Evolutionary conservation across 305 asterid genomes (phyloP).

Genomic region (Coffea humblotiana): DNA sequence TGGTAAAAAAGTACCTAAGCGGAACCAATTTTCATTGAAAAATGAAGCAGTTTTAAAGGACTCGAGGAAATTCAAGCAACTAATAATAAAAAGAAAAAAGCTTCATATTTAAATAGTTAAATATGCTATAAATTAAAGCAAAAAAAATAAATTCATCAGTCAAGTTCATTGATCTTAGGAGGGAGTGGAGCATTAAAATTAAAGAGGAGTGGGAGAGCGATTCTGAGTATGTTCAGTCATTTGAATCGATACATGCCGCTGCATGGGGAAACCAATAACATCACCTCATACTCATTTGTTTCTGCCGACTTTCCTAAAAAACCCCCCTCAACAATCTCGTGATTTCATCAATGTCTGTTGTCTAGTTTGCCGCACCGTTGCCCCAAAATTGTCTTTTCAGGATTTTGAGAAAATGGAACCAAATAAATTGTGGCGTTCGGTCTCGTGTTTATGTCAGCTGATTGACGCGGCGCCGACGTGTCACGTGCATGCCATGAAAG

Average conservation of each 20-base stretch:
- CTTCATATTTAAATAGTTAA: neutral
- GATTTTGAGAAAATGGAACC: neutral
- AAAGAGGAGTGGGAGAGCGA: neutral
- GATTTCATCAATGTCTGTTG: neutral
- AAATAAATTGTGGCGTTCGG: neutral
- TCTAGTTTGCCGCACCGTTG: neutral
- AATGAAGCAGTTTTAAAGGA: too few relatives aligned
- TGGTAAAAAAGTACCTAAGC: too few relatives aligned
- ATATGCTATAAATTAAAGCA: neutral
- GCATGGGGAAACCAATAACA: neutral
- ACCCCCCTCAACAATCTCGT: neutral
- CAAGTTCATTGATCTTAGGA: too few relatives aligned
- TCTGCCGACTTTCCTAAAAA: neutral
- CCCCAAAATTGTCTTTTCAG: neutral
- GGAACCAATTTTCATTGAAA: too few relatives aligned
- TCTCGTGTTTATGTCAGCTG: neutral
- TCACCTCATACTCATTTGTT: slow-evolving; percentile 1
- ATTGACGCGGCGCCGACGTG: neutral
- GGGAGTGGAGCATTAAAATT: neutral
- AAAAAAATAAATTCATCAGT: neutral
- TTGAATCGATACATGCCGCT: neutral
- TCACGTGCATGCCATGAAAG: neutral
- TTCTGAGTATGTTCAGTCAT: neutral
- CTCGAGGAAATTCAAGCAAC: too few relatives aligned
- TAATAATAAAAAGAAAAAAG: neutral